Evolutionary conservation across 2,329 filamentous ascomycete genomes (phyloP).

Genomic region (Aspergillus calidoustus): DNA sequence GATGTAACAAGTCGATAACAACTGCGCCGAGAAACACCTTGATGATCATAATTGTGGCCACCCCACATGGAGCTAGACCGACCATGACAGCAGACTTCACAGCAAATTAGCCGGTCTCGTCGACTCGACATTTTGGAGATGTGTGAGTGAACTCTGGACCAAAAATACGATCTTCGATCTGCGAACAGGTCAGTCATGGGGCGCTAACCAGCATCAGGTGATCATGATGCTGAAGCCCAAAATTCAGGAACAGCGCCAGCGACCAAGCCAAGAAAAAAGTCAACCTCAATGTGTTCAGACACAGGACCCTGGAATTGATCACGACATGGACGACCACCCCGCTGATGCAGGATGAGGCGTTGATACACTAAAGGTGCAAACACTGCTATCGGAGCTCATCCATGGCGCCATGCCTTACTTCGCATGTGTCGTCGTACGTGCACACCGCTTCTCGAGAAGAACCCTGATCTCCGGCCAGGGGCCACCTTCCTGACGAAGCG

Average conservation of each 20-base stretch:
- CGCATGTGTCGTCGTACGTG: background rate
- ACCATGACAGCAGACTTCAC: background rate
- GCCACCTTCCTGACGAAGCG: background rate
- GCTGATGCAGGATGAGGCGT: background rate
- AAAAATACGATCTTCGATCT: background rate
- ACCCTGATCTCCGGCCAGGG: slow-evolving; percentile 1
- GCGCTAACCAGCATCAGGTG: background rate
- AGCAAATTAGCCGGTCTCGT: background rate
- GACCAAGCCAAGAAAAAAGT: background rate
- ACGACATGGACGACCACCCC: background rate
- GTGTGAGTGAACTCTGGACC: background rate
- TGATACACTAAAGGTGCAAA: background rate
- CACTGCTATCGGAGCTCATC: background rate
- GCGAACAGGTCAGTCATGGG: background rate
- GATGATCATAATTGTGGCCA: background rate
- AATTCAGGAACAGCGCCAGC: background rate
- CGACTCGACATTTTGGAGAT: background rate
- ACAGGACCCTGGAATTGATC: background rate
- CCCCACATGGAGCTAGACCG: background rate
- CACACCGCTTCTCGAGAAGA: slow-evolving; percentile 6
- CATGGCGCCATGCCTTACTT: background rate
- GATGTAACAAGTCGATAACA: background rate
- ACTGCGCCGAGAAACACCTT: background rate
- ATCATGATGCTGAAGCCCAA: background rate
- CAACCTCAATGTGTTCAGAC: background rate